These are phyloP conservation scores for Prunus persica DNA, from an alignment of 306 rosid genomes.

Conservation along the genomic window Prunus_persica_NCBIv2 NC_034015.1:10449501-10450000, in stretches of 20 bases:
- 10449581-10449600: not conserved
- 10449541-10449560: not conserved
- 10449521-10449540: conserved; percentile 54
- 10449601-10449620: not conserved
- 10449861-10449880: not conserved
- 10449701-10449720: conserved; percentile 92
- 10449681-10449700: conserved; percentile 86
- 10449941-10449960: conserved; percentile 26
- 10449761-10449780: conserved; percentile 77
- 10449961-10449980: conserved; percentile 15
- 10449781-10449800: not conserved
- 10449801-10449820: conserved; percentile 4
- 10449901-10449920: conserved; percentile 30
- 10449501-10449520: conserved; percentile 57
- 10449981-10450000: conserved; percentile 29
- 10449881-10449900: conserved; percentile 35
- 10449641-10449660: too few relatives aligned
- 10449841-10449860: not conserved
- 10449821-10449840: not conserved
- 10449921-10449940: conserved; percentile 27
- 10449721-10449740: conserved; percentile 87
- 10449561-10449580: not conserved
- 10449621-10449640: too few relatives aligned
- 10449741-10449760: conserved; percentile 79
- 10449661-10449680: conserved; percentile 35